Evolutionary conservation across 768 basidiomycete genomes (phyloP).

Genomic region (Lepiota subincarnata): DNA sequence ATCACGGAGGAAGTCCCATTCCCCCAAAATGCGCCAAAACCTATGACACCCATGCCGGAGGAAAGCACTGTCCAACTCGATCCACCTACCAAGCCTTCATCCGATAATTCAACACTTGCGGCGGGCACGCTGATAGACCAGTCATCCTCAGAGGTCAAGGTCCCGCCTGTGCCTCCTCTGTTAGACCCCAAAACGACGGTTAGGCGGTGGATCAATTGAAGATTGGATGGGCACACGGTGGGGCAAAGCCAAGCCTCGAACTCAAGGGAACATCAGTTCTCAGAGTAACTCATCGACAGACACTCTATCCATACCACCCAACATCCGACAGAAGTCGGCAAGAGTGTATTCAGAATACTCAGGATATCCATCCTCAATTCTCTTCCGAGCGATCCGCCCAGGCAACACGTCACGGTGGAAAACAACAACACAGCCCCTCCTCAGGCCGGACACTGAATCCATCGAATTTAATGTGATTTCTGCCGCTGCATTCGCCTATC

Average conservation of each 20-base stretch:
- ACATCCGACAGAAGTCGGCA: slow-evolving; percentile 38
- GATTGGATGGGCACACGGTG: slow-evolving; percentile 82
- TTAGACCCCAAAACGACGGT: slow-evolving; percentile 20
- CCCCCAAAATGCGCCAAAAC: slow-evolving; percentile 30
- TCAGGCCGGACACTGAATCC: slow-evolving; percentile 29
- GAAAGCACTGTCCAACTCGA: slow-evolving; percentile 18
- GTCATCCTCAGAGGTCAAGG: neutral
- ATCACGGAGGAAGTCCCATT: slow-evolving; percentile 44
- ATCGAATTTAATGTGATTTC: slow-evolving; percentile 22
- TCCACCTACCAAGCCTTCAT: neutral
- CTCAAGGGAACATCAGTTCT: slow-evolving; percentile 18
- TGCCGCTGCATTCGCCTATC: slow-evolving; percentile 33
- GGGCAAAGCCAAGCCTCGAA: slow-evolving; percentile 41
- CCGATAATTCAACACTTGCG: neutral
- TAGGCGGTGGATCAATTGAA: slow-evolving; percentile 51
- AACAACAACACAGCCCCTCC: neutral
- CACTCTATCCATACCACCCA: slow-evolving; percentile 13
- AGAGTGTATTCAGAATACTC: slow-evolving; percentile 68
- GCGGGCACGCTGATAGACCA: neutral
- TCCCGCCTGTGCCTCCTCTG: neutral
- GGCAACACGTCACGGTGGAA: neutral
- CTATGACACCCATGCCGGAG: slow-evolving; percentile 33
- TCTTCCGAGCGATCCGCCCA: slow-evolving; percentile 11
- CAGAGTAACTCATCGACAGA: slow-evolving; percentile 11
- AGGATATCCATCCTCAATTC: slow-evolving; percentile 68